Evolutionary conservation across 208 protist species (phyloP).

Genomic region (Acanthamoeba royreba): DNA sequence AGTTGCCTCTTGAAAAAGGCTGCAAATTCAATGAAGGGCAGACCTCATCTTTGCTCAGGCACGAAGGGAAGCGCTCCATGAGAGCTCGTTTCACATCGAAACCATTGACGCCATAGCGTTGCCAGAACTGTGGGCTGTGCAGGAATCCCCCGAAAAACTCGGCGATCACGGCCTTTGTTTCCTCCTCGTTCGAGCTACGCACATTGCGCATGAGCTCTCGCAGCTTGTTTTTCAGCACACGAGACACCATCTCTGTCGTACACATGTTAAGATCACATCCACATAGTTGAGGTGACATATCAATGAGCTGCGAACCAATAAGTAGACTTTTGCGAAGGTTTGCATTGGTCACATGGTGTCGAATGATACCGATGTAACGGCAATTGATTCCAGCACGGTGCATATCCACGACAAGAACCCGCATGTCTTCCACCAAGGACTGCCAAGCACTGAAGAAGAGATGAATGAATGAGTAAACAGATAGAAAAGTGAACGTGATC

Average conservation of each 20-base stretch:
- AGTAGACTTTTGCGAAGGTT: not conserved
- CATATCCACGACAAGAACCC: not conserved
- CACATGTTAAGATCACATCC: not conserved
- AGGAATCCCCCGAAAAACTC: not conserved
- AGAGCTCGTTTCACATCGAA: not conserved
- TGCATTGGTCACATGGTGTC: not conserved
- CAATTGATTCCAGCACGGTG: not conserved
- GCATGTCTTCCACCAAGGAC: constrained; percentile 1
- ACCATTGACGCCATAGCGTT: too few species aligned
- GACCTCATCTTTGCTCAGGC: not conserved
- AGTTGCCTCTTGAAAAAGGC: too few species aligned
- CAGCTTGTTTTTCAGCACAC: constrained; percentile 17
- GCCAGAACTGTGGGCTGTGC: not conserved
- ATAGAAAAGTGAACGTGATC: not conserved
- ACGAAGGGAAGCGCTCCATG: constrained; percentile 17
- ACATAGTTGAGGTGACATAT: not conserved
- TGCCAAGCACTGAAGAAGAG: not conserved
- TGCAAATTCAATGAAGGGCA: too few species aligned
- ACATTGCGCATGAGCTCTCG: not conserved
- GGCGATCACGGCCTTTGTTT: not conserved
- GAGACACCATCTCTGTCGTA: not conserved
- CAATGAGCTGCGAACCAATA: not conserved
- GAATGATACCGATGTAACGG: not conserved
- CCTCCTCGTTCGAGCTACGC: not conserved
- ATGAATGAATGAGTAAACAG: not conserved